A percentile compares a stretch with the other conserved stretches of the same genome.
Evolutionary conservation across 192 early-diverging fungal genomes (phyloP).

Genomic region (Phlyctochytrium bullatum): DNA sequence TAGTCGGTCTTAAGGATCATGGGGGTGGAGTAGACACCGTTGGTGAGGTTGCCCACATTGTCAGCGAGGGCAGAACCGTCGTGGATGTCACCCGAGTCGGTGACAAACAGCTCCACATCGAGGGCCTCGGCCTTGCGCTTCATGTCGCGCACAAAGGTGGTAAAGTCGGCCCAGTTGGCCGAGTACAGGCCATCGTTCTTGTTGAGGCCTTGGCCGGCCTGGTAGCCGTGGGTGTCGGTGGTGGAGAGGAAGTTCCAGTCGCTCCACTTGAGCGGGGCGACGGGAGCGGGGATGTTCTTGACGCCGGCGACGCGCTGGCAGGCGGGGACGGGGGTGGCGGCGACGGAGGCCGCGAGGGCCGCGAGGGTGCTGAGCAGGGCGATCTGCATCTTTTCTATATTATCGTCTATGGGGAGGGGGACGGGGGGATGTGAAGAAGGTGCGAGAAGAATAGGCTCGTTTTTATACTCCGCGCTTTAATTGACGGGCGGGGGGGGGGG

Average conservation of each 20-base stretch:
- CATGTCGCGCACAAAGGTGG: constrained; percentile 52
- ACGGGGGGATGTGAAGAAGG: too few relatives aligned
- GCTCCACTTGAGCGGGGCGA: constrained; percentile 44
- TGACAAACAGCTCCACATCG: constrained; percentile 50
- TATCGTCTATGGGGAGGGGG: too few relatives aligned
- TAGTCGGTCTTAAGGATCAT: constrained; percentile 35
- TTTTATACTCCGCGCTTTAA: too few relatives aligned
- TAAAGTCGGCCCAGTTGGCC: constrained; percentile 55
- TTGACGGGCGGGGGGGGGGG: too few relatives aligned
- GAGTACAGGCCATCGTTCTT: constrained; percentile 34
- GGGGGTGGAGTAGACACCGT: constrained; percentile 36
- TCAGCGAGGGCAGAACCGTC: constrained; percentile 29
- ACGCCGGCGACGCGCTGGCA: neutral
- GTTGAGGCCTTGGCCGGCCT: constrained; percentile 19
- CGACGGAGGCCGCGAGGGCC: constrained; percentile 9
- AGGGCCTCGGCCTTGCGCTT: constrained; percentile 37
- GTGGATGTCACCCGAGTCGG: constrained; percentile 51
- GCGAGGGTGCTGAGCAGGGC: neutral
- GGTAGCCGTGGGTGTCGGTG: constrained; percentile 37
- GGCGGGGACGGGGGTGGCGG: neutral
- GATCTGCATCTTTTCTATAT: too few relatives aligned
- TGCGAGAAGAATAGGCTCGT: too few relatives aligned
- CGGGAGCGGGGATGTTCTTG: constrained; percentile 14
- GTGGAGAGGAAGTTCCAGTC: constrained; percentile 52
- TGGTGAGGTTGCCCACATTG: constrained; percentile 18